Conservation (phyloP, 2,329 filamentous ascomycete genomes). For the Thelonectria blattea region DNA sequence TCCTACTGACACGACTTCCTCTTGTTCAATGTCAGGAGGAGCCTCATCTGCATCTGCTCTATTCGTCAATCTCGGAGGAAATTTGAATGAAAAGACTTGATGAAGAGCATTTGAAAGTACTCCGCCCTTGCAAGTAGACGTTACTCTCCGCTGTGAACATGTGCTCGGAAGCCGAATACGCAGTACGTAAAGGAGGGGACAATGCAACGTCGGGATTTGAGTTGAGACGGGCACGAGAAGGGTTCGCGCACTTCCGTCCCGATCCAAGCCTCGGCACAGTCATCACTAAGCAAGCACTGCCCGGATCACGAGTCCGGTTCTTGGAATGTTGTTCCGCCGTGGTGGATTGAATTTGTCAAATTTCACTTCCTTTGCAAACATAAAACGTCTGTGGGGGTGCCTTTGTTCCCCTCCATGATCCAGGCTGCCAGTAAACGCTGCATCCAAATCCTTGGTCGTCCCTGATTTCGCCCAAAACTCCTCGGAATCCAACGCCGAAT, state of each 20-base stretch:
- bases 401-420: slow-evolving; percentile 2
- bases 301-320: no score
- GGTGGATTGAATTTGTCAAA: slow-evolving; percentile 18
- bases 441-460: slow-evolving; percentile 9
- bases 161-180: slow-evolving; percentile 6
- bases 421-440: slow-evolving; percentile 15
- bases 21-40: not conserved
- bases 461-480: slow-evolving; percentile 17
- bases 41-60: not conserved
- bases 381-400: not conserved
- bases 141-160: not conserved
- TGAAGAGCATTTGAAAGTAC: not conserved
- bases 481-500: slow-evolving; percentile 29
- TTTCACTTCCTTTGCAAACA: slow-evolving; percentile 26
- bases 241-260: slow-evolving; percentile 1
- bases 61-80: not conserved
- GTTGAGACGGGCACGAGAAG: slow-evolving; percentile 1
- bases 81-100: slow-evolving; percentile 1
- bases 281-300: not conserved
- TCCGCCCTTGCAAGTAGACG: not conserved
- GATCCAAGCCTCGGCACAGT: slow-evolving; percentile 6
- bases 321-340: no score
- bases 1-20: slow-evolving; percentile 2
- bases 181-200: not conserved
- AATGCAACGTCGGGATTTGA: not conserved